Percentiles rank a stretch among this genome's conserved stretches.
phyloP scores from a whole-genome alignment of 441 rosid species.

The Flueggea neowawraea region DNA sequence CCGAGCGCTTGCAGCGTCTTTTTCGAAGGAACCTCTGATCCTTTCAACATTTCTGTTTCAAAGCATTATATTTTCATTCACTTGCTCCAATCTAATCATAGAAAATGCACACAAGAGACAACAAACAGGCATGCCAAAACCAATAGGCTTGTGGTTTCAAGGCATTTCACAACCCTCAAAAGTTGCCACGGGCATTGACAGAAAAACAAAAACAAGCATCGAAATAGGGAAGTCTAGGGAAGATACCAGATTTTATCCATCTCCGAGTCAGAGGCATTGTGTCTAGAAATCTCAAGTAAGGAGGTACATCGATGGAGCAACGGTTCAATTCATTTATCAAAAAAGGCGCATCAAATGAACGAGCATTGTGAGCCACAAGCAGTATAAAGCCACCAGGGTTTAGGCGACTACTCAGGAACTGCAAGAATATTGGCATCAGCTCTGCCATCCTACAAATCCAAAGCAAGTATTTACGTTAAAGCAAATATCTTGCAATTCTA shows the following conservation, averaged over 20 bases:
- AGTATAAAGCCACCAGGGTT: conserved; percentile 68
- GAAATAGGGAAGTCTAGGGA: neutral
- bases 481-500: neutral
- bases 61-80: no score
- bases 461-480: neutral
- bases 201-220: neutral
- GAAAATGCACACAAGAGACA: no score
- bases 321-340: conserved; percentile 66
- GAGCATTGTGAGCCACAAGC: conserved; percentile 78
- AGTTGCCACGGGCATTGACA: neutral
- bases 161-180: no score
- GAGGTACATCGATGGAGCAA: conserved; percentile 62
- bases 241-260: conserved; percentile 57
- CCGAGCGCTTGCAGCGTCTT: conserved; percentile 47
- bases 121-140: no score
- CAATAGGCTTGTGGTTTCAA: no score
- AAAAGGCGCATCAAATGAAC: conserved; percentile 71
- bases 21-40: conserved; percentile 31
- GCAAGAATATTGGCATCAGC: conserved; percentile 64
- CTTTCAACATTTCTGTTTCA: conserved; percentile 21
- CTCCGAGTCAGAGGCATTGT: conserved; percentile 68
- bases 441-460: conserved; percentile 64
- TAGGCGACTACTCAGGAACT: conserved; percentile 66
- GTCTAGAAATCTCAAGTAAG: conserved; percentile 63
- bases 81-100: no score